Base-by-base conservation (phyloP, 371 early-diverging fungal genomes). In the Mucor sp. region DNA sequence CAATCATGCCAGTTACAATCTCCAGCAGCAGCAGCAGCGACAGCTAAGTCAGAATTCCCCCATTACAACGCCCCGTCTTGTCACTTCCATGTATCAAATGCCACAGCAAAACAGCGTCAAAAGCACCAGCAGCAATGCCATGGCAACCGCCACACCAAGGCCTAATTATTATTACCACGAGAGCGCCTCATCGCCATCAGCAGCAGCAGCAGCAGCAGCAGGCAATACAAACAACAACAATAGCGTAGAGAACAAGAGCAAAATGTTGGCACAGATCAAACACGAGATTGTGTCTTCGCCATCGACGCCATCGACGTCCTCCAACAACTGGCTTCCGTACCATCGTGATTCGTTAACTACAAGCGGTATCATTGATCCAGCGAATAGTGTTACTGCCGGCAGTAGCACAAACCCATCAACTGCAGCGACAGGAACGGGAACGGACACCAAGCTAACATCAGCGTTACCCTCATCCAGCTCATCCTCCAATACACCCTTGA, bases 371-470 rank as follows among this genome's bases (percentile, higher is more conserved):
- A 43, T 57, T 14, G 32, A 57, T 14, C 27, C 43, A 23, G 19
- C 65, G 33, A 57, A 65, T 56, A 43, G 35, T 19, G 57, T 60
- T 58, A 58, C 65, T 65, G 65, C 65, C 47, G 65, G 58, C 58
- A 58, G 65, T 65, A 58, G 28, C 65, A 44, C 50, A 25, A 50
- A 50, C 8, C 50, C 21, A 25, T 50, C 50, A 50, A 50, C 57
- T 5, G 32, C 32, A 56, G 56, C 57, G n/a, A 56, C 32, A 56
- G 56, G 17, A 6, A 19, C 32, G n/a, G 56, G 17, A 1, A 56
- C 37, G 8, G 37, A 27, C 8, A 19, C 15, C 14, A 15, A 32
- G 7, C 4, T 56, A 32, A 56, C 30, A 23, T n/a, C 56, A 30
- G 32, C 32, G 2, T 30, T 32, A 56, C 56, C 56, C 32, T 30